These are phyloP conservation scores for Phaseolus coccineus DNA, from an alignment of 331 rosid species.

Conservation along the genomic window DNA sequence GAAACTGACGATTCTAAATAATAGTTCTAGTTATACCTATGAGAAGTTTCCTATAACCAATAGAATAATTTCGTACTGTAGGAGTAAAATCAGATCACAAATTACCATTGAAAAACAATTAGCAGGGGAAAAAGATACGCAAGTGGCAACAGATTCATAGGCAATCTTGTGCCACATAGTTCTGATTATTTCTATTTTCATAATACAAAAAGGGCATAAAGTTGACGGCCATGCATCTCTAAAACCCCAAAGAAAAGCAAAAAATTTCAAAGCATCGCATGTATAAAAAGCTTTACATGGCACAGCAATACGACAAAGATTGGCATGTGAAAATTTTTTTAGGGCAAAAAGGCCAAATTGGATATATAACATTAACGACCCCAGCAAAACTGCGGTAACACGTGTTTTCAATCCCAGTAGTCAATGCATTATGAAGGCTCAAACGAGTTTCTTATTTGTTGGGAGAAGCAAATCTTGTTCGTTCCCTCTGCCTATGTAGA, in stretches of 20 bases:
- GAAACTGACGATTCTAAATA: not conserved
- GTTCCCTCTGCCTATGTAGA: slow-evolving; percentile 73
- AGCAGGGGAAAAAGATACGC: not conserved
- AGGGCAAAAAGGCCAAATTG: slow-evolving; percentile 41
- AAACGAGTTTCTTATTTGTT: slow-evolving; percentile 45
- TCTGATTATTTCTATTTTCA: slow-evolving; percentile 60
- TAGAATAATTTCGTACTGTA: not conserved
- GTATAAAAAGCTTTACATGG: slow-evolving; percentile 48
- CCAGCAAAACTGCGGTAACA: slow-evolving; percentile 57
- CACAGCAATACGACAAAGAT: slow-evolving; percentile 45
- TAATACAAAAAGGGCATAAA: slow-evolving; percentile 52
- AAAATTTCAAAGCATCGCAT: slow-evolving; percentile 45
- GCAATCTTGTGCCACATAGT: slow-evolving; percentile 44
- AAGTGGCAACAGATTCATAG: slow-evolving; percentile 48
- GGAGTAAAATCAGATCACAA: slow-evolving; percentile 34
- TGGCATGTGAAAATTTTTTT: slow-evolving; percentile 43
- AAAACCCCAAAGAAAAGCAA: slow-evolving; percentile 30
- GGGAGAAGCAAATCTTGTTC: slow-evolving; percentile 96
- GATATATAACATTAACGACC: slow-evolving; percentile 47
- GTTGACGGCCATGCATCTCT: slow-evolving; percentile 42
- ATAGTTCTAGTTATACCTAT: not conserved
- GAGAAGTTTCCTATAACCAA: not conserved
- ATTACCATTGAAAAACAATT: slow-evolving; percentile 32
- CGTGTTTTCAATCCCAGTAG: slow-evolving; percentile 43
- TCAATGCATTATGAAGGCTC: slow-evolving; percentile 11